Base-by-base conservation (phyloP, 2,329 filamentous ascomycete genomes). In the Aureobasidium melanogenum region DNA sequence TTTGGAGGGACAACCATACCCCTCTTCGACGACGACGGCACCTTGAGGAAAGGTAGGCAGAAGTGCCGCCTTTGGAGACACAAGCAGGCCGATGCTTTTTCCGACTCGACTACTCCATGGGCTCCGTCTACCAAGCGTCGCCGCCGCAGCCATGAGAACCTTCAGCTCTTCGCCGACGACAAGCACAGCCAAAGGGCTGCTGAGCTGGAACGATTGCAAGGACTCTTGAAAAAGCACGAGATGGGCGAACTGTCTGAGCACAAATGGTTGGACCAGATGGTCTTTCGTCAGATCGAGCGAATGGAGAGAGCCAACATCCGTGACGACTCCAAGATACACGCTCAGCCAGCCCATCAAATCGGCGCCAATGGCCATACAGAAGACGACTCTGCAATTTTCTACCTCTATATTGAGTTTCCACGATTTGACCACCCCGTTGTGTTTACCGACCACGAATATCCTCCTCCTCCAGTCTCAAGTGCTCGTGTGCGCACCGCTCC, bases 361-460 rank as follows among this genome's bases (percentile, higher is more conserved):
- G 62, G 63, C 19, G 60, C 69, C 19, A 70, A 69, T 15, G 70
- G 77, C 9, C 74, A 75, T 30, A 72, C 74, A 9, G 77, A 81
- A 30, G 70, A 69, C 55, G 75, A 77, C 7, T 82, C 85, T 47
- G 82, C 84, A 56, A 84, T 86, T 9, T 97, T 96, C 71, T 85
- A 88, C 52, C 83, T 99, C 19, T 91, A 95, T 69, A 82, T 99
- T 52, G 94, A 99, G 69, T 84, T 99, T 51, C 92, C 92, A 14
- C 86, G 92, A 12, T 99, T 97, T 71, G 94, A 99, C 70, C 96
- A 97, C 67, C 91, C 94, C 0, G 85, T 99, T 44, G 90, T 99
- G 28, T 99, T 96, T 76, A 89, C 91, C 32, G 94, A 99, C 71
- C 86, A 94, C 69, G 91, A 97, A 71, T 99, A 99, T 69, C 85